Conservation (phyloP, 192 early-diverging fungal genomes). For the Coemansia sp. region DNA sequence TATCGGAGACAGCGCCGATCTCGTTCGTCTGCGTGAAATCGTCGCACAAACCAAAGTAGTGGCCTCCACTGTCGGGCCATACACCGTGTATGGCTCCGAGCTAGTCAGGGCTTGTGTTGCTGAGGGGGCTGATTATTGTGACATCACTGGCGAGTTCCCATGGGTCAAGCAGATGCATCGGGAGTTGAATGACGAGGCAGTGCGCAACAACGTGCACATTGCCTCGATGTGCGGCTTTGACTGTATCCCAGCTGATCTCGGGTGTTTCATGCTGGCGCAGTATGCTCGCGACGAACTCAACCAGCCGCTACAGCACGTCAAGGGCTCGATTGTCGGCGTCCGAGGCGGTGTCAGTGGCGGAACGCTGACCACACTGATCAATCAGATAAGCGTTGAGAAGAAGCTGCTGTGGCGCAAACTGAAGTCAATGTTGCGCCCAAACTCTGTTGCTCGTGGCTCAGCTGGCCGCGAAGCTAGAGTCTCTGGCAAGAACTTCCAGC, state of each 20-base stretch:
- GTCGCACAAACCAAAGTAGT: conserved; percentile 70
- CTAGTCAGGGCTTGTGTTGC: conserved; percentile 56
- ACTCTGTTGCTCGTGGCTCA: background rate
- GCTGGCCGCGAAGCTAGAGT: background rate
- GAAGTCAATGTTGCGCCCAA: background rate
- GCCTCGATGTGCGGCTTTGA: conserved; percentile 90
- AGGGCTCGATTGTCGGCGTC: conserved; percentile 60
- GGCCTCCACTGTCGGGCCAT: conserved; percentile 85
- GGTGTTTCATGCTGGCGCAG: conserved; percentile 72
- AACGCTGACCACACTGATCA: conserved; percentile 57
- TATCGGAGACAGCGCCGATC: conserved; percentile 68
- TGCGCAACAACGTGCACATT: conserved; percentile 67
- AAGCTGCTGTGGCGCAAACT: background rate
- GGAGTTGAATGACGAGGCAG: conserved; percentile 69
- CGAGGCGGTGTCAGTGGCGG: conserved; percentile 69
- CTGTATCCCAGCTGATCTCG: conserved; percentile 87
- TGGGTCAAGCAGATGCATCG: conserved; percentile 69
- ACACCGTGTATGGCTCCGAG: conserved; percentile 68
- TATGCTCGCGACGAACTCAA: conserved; percentile 55
- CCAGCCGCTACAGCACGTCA: conserved; percentile 62
- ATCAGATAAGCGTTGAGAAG: conserved; percentile 26
- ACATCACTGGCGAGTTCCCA: conserved; percentile 83
- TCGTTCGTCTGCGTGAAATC: conserved; percentile 64
- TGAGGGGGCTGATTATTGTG: conserved; percentile 78
- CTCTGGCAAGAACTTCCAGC: conserved; percentile 15